Percentiles rank a stretch among this genome's conserved stretches.
phyloP scores from a whole-genome alignment of 345 rosid genomes.

The Eutrema heterophyllum region DNA sequence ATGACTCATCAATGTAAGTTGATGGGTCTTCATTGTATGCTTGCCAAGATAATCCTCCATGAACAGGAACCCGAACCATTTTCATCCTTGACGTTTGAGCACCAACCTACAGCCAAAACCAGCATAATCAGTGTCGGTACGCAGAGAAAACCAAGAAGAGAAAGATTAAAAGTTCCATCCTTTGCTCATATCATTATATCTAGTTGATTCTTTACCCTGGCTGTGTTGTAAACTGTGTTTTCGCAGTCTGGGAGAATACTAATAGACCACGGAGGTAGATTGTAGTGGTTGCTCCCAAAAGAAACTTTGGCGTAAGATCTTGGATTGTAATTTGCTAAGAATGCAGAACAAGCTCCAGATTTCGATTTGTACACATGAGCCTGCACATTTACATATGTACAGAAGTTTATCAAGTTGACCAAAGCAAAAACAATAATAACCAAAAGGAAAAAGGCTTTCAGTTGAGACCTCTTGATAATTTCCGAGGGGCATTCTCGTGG shows the following conservation, averaged over 20 bases:
- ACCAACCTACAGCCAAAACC: constrained; percentile 54
- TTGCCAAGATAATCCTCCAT: constrained; percentile 92
- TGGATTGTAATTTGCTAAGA: constrained; percentile 79
- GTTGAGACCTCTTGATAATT: constrained; percentile 73
- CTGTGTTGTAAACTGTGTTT: constrained; percentile 97
- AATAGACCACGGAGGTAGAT: constrained; percentile 98
- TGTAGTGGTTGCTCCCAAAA: constrained; percentile 71
- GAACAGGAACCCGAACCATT: constrained; percentile 75
- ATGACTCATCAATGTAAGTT: constrained; percentile 57
- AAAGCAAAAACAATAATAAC: constrained; percentile 2
- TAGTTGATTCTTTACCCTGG: constrained; percentile 50
- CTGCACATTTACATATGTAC: constrained; percentile 33
- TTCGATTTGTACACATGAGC: constrained; percentile 81
- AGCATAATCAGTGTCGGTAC: not conserved
- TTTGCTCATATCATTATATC: not conserved
- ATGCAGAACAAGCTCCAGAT: constrained; percentile 89
- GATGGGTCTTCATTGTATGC: constrained; percentile 77
- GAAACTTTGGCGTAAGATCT: constrained; percentile 65
- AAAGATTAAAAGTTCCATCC: not conserved
- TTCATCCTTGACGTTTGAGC: constrained; percentile 84
- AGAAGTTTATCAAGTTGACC: not conserved
- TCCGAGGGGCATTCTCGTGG: constrained; percentile 66
- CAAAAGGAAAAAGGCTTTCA: not conserved
- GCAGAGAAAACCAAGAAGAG: not conserved
- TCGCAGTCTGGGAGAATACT: constrained; percentile 99